Conservation (phyloP, 164 flowering plant genomes). For the Liriodendron chinense region DNA sequence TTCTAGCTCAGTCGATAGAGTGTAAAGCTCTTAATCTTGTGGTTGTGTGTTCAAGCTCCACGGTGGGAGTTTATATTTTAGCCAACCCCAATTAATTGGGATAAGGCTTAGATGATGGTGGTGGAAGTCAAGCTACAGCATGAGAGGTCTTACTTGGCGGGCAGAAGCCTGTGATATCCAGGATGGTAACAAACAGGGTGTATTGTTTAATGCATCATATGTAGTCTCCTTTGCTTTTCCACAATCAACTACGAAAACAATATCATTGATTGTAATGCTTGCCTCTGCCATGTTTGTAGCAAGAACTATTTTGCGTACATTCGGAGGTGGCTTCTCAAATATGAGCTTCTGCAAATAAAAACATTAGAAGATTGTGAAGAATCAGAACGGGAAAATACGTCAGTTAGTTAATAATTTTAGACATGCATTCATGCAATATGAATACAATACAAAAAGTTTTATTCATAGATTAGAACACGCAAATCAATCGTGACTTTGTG, state of each 20-base stretch:
- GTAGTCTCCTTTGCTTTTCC: conserved; percentile 99
- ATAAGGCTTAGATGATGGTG: no score
- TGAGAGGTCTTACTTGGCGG: conserved; percentile 68
- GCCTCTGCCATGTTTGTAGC: conserved; percentile 99
- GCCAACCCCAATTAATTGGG: no score
- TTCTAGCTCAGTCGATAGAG: no score
- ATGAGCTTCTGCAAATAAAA: conserved; percentile 70
- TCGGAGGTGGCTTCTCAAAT: conserved; percentile 86
- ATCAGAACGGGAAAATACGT: neutral
- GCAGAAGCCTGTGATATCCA: conserved; percentile 99
- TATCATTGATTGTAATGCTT: conserved; percentile 95
- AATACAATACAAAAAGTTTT: neutral
- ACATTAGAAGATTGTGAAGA: conserved; percentile 4
- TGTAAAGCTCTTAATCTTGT: no score
- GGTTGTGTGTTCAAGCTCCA: no score
- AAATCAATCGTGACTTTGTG: neutral
- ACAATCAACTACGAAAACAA: conserved; percentile 97
- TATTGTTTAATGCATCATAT: conserved; percentile 98
- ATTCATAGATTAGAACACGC: neutral
- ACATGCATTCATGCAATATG: neutral
- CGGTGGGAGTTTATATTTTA: no score
- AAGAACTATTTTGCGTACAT: conserved; percentile 89
- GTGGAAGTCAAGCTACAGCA: neutral
- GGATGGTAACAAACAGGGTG: conserved; percentile 95
- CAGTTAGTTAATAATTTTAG: neutral